Evolutionary conservation across 208 protist genomes (phyloP).

Genomic region (Crithidia acanthocephali): DNA sequence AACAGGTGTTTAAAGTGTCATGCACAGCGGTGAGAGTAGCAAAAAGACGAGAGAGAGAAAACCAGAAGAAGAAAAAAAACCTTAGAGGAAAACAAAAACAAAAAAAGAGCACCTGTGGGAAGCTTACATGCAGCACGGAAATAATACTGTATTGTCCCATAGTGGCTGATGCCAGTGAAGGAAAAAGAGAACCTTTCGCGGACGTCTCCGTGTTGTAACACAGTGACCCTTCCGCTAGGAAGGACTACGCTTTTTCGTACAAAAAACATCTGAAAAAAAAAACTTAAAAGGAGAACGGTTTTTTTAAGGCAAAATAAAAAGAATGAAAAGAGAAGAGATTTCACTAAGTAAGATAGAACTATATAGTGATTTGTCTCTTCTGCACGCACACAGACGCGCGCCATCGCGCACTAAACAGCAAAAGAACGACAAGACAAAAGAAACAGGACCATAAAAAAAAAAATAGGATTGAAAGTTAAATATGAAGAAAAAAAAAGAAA

Average conservation of each 20-base stretch:
- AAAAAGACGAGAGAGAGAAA: no score
- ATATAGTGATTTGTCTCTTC: background rate
- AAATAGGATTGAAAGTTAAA: background rate
- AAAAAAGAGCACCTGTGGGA: background rate
- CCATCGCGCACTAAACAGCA: background rate
- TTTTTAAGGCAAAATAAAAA: no score
- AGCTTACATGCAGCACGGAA: background rate
- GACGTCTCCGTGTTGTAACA: conserved; percentile 9
- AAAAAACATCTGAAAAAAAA: background rate
- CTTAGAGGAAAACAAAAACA: conserved; percentile 15
- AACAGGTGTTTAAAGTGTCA: conserved; percentile 2
- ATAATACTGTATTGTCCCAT: background rate
- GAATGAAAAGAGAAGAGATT: background rate
- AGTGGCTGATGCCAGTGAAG: background rate
- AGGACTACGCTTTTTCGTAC: background rate
- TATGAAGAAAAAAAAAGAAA: conserved; percentile 11
- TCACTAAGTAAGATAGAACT: background rate
- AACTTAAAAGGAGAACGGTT: background rate
- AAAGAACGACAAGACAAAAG: background rate
- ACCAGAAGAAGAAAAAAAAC: background rate
- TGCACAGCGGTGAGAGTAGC: background rate
- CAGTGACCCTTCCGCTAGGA: background rate
- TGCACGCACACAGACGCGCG: background rate
- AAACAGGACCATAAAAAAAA: conserved; percentile 8
- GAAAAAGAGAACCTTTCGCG: background rate